Evolutionary conservation across 2,329 filamentous ascomycete species (phyloP), one percentile per base, ranked within the genome.

Genomic region (Fusarium sp.): DNA sequence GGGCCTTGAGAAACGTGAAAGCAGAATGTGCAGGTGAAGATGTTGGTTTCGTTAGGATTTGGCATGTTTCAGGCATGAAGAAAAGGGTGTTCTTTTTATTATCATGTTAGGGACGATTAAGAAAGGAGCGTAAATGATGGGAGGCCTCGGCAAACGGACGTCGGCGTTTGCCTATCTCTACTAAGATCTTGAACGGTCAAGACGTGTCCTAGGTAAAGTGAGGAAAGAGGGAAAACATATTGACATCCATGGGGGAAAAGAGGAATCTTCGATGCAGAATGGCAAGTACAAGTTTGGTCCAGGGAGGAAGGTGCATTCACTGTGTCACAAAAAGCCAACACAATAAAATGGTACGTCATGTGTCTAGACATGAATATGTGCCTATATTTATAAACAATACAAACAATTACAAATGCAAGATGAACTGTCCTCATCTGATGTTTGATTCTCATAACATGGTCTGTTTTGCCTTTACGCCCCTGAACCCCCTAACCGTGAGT

Each of bases 11-110:
- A 81, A 12, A 80, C 74, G 56, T 81, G 80, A 80, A 83, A 85
- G 80, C 86, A 88, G 72, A 88, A 87, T 2, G 85, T 88, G 73
- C 87, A 89, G 22, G 84, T 84, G 76, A 88, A 88, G 34, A 78
- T 70, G 32, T 70, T 69, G n/a, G 61, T 16, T 24, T 57, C 49
- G 32, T 12, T 53, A 18, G 58, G 34, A 2, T 37, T 30, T 53
- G 62, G 41, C 70, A 75, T 75, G 9, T 59, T 27, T 27, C 42
- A 46, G 24, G 20, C 16, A 54, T 34, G 37, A 47, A 55, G 34
- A 37, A 47, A 34, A 24, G 14, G 42, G 22, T 30, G 27, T 65
- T 13, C 16, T 12, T 27, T 11, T n/a, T 6, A 18, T 22, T 12
- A 27, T 34, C 59, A 69, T 57, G 32, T 51, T 55, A 40, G 25